Evolutionary conservation across 1,139 yeast species (phyloP), one percentile per base, ranked within the genome.

Genomic region (Pichia sp.): DNA sequence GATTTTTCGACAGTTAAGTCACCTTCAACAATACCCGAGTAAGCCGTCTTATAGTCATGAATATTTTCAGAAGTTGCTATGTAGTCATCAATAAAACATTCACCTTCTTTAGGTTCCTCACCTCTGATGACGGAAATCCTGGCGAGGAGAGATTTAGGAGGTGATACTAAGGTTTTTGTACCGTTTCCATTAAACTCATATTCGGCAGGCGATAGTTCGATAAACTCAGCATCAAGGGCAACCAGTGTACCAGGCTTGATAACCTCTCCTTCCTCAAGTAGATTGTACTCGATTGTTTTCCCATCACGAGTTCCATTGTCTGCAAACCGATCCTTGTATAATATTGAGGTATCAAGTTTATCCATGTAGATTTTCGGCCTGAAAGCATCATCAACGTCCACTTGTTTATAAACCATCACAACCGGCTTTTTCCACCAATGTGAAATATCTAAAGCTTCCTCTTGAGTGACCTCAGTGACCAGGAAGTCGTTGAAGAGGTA

Each of bases 181-280:
- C 97, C 97, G 44, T 74, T 76, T 37, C 77, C 71, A 35, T 74
- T 72, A 32, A 91, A 73, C 52, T 88, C 97, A 29, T 77, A 72
- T 46, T 81, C 78, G 49, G 88, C 97, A 6, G 84, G 85, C 38
- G 77, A 75, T 26, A 88, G 58, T 31, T 80, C 74, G 6, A 93
- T 97, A 65, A 93, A 93, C 58, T 93, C 99, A 0, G 99, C 97
- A 64, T 93, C 99, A 39, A 93, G 81, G 0, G 98, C 98, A 14
- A 88, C 78, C 28, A 87, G 58, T 1, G 85, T 67, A 0, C 96
- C 96, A 0, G 79, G 72, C 19, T 53, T 51, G 3, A 96, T 94
- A 0, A 86, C 84, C 50, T 83, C 91, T 31, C 69, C 68, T 16
- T 61, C 59, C 0, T 87, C 75, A 37, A 86, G 62, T 14, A 83